phyloP scores from a whole-genome alignment of 73 alveolate genomes.

The Effrenium voratum region DNA sequence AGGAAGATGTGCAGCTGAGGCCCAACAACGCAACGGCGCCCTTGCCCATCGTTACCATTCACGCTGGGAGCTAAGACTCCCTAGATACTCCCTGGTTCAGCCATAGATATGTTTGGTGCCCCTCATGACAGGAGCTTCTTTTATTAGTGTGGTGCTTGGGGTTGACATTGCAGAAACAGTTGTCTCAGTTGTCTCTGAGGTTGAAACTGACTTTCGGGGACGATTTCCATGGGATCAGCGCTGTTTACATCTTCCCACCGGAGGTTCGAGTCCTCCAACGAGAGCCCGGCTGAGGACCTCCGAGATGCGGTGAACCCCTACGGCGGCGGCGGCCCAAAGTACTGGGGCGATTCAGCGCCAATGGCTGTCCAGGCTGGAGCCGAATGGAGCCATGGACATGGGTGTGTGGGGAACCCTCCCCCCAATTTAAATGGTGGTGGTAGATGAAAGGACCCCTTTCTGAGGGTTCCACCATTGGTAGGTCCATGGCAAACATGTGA shows the following conservation, averaged over 20 bases:
- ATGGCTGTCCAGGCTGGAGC: constrained; percentile 47
- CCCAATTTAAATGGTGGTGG: neutral
- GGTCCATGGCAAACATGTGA: too few species aligned
- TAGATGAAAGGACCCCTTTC: neutral
- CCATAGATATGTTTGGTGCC: neutral
- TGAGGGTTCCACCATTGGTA: too few species aligned
- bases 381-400: too few species aligned
- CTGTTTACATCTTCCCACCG: too few species aligned
- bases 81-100: neutral
- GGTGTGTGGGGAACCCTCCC: neutral
- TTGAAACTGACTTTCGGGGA: too few species aligned
- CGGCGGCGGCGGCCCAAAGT: constrained; percentile 33
- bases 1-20: neutral
- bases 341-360: constrained; percentile 50
- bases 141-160: too few species aligned
- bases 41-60: constrained; percentile 59
- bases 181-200: too few species aligned
- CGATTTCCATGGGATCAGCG: too few species aligned
- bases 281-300: constrained; percentile 14
- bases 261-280: too few species aligned
- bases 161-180: too few species aligned
- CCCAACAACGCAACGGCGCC: constrained; percentile 66
- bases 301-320: constrained; percentile 67
- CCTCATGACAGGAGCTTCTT: too few species aligned
- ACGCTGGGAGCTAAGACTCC: neutral